Evolutionary conservation across 495 filamentous ascomycete genomes (phyloP), one percentile per base, ranked within the genome.

Genomic region (Daldinia decipiens): DNA sequence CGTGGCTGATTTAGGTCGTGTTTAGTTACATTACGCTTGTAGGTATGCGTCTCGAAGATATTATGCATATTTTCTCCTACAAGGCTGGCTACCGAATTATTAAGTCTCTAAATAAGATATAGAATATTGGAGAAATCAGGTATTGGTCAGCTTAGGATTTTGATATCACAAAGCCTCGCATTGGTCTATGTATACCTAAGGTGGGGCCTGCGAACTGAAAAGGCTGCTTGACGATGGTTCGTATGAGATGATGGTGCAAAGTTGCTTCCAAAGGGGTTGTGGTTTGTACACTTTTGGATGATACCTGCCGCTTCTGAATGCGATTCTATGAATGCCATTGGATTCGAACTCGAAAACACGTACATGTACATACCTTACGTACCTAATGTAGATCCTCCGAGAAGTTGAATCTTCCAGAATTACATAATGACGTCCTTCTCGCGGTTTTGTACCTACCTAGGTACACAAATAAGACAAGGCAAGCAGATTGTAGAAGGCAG

Each of bases 391-490:
- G 19, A 61, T 43, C 27, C 38, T 19, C 27, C 21, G 26, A 12
- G 50, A 29, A 29, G 15, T 53, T 53, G 67, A 70, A 70, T 17
- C 40, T 70, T 70, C 67, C 59, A 64, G 67, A 53, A n/a, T 53
- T 15, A 53, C 15, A 53, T 53, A 31, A 53, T 53, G 51, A 53
- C 29, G 51, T 53, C 13, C n/a, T 31, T 31, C 13, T 53, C 3
- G 19, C 9, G 17, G 43, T 8, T 47, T 47, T 47, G 19, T 24
- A n/a, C n/a, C n/a, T n/a, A n/a, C n/a, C n/a, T n/a, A n/a, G n/a
- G n/a, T n/a, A 47, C 43, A 47, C 19, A 47, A 47, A 47, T 47
- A 19, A 47, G 43, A 5, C 43, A 21, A 47, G 43, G 19, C 43
- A 47, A 17, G 43, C 9, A 11, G 17, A 5, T 24, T 21, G 19